A percentile compares a stretch with the other conserved stretches of the same genome.
Conservation (phyloP, 1,284 basidiomycete genomes). For the Sutorius eximius region DNA sequence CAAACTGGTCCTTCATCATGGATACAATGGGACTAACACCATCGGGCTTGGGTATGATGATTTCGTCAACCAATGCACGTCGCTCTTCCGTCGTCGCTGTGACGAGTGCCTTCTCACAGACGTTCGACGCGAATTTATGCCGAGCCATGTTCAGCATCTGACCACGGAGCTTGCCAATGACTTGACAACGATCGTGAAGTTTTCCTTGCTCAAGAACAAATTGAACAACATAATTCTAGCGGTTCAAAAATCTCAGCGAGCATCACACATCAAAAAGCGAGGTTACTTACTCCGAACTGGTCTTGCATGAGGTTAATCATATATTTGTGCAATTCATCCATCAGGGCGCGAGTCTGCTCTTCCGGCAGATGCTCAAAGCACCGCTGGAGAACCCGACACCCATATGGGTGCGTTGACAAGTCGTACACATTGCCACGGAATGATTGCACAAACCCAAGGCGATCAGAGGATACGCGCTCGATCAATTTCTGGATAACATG, state of each 20-base stretch:
- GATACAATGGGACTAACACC: constrained; percentile 63
- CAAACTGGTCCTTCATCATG: constrained; percentile 93
- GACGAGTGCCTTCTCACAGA: constrained; percentile 89
- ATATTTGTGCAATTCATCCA: constrained; percentile 84
- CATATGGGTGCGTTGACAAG: constrained; percentile 89
- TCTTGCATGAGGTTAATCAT: constrained; percentile 77
- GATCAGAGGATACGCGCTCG: constrained; percentile 74
- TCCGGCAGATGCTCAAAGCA: constrained; percentile 85
- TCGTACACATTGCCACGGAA: constrained; percentile 86
- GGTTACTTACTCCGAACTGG: constrained; percentile 75
- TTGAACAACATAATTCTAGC: constrained; percentile 92
- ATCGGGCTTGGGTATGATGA: constrained; percentile 66
- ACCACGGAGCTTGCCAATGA: constrained; percentile 75
- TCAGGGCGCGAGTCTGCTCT: constrained; percentile 65
- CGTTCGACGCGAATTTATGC: constrained; percentile 97
- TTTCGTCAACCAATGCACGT: constrained; percentile 75
- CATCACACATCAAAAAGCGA: background rate
- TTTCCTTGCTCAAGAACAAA: constrained; percentile 86
- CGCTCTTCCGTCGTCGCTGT: constrained; percentile 65
- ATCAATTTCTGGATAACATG: constrained; percentile 92
- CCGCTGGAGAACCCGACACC: constrained; percentile 93
- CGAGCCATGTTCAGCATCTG: constrained; percentile 78
- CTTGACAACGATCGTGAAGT: constrained; percentile 64
- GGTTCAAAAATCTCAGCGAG: constrained; percentile 6
- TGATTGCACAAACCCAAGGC: constrained; percentile 73